Base-by-base conservation (phyloP, 805 yeast species). In the Yamadazyma paraphyllophila region DNA sequence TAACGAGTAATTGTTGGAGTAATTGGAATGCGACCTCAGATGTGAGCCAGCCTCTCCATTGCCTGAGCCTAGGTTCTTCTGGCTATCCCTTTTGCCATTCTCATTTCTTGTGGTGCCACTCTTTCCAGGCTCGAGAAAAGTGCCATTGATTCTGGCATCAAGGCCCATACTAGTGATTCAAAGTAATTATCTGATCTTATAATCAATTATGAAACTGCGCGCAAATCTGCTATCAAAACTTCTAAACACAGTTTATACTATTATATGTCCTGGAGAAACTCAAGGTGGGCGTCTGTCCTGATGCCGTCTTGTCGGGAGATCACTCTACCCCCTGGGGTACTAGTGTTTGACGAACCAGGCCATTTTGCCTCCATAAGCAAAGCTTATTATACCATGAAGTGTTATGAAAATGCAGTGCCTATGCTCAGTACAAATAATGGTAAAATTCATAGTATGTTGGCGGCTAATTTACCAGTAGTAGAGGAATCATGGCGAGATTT, bases 401-500 rank as follows among this genome's bases (percentile, higher is more conserved):
- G 76, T 57, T 63, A 61, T 47, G 44, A 58, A 47, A 57, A 54
- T 3, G 38, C 54, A 10, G 60, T 59, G 2, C 77, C 77, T 12
- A 67, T 67, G 67, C 49, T 71, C 45, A 64, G 63, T 49, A 66
- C 74, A 25, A 69, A 68, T 53, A 54, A 62, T 16, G 72, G 72
- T 9, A 46, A 62, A 38, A 57, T 67, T 12, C 47, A 62, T 10
- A 60, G 63, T 44, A 47, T 51, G 38, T 57, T 58, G 33, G 47
- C 63, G 8, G 37, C 49, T 7, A 60, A 68, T 1, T 62, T 80
- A 5, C 85, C 85, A 1, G 25, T 69, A 1, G 69, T 79, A 12
- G 53, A 49, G 3, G 45, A 55, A 2, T 75, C 80, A 20, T 85
- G 91, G 91, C 15, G 55, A 1, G 48, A 48, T 11, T 82, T 63